These are phyloP conservation scores for Przewalskia tangutica DNA, from an alignment of 257 asterid genomes.

Conservation along the genomic window DNA sequence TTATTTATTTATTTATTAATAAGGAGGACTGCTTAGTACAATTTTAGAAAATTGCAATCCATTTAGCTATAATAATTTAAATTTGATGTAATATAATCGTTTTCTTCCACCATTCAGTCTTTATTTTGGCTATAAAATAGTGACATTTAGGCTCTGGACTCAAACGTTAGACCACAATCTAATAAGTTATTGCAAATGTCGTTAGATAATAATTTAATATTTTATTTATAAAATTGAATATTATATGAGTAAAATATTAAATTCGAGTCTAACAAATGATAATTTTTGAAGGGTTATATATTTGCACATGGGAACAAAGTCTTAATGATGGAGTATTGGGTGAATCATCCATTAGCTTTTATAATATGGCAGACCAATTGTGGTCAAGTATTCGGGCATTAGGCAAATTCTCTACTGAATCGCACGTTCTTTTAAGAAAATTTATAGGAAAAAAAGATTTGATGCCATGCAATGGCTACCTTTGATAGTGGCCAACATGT, in stretches of 20 bases:
- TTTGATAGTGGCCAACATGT: neutral
- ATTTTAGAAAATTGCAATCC: no score
- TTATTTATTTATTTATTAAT: no score
- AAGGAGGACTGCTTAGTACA: no score
- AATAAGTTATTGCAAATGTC: neutral
- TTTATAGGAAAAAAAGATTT: neutral
- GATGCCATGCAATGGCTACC: neutral
- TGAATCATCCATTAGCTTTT: neutral
- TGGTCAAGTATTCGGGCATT: neutral
- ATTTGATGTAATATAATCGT: no score
- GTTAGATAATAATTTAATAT: neutral
- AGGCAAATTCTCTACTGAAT: neutral
- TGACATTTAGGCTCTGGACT: no score
- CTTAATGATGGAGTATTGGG: neutral
- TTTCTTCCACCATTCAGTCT: no score
- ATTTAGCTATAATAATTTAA: no score
- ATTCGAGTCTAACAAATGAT: no score
- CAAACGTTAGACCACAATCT: neutral
- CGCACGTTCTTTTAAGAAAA: neutral
- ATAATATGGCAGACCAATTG: slow-evolving; percentile 6
- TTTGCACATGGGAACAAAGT: no score
- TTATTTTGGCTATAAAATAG: no score
- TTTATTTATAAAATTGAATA: neutral
- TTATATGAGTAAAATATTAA: neutral
- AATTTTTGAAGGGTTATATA: no score